phyloP scores from a whole-genome alignment of 345 rosid species.

The Pelargonium nanum region DNA sequence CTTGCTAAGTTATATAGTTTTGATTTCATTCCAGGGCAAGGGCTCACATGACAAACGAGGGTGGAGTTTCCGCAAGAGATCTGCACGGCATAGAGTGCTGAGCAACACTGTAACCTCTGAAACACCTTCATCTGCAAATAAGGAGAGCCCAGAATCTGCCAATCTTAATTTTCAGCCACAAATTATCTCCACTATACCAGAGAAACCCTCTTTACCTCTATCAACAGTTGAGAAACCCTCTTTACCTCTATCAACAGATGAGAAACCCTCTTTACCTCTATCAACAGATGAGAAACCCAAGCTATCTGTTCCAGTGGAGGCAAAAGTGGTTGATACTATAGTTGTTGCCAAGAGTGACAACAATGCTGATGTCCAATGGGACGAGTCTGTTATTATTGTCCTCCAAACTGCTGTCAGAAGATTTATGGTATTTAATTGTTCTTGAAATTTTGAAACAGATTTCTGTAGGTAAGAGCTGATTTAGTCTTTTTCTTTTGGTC shows the following conservation, averaged over 20 bases:
- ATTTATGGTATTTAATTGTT: constrained; percentile 35
- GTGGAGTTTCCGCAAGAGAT: constrained; percentile 69
- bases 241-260: constrained; percentile 25
- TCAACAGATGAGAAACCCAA: constrained; percentile 35
- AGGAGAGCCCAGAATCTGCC: constrained; percentile 34
- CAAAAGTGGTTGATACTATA: constrained; percentile 20
- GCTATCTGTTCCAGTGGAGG: constrained; percentile 19
- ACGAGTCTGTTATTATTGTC: constrained; percentile 37
- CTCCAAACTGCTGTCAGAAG: constrained; percentile 54
- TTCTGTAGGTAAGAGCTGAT: background rate
- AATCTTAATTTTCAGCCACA: constrained; percentile 24
- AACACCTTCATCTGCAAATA: constrained; percentile 23
- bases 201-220: constrained; percentile 23
- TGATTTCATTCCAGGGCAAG: constrained; percentile 30
- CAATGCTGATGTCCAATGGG: constrained; percentile 17
- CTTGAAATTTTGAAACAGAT: background rate
- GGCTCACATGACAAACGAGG: constrained; percentile 37
- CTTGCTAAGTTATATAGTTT: constrained; percentile 3
- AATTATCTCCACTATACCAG: constrained; percentile 18
- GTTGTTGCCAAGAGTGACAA: constrained; percentile 17
- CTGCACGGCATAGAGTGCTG: constrained; percentile 53
- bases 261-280: constrained; percentile 23
- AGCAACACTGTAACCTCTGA: constrained; percentile 47
- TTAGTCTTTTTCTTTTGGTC: background rate
- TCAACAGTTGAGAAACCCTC: constrained; percentile 34